Base-by-base conservation (phyloP, 306 rosid genomes). In the Malus sylvestris region DNA sequence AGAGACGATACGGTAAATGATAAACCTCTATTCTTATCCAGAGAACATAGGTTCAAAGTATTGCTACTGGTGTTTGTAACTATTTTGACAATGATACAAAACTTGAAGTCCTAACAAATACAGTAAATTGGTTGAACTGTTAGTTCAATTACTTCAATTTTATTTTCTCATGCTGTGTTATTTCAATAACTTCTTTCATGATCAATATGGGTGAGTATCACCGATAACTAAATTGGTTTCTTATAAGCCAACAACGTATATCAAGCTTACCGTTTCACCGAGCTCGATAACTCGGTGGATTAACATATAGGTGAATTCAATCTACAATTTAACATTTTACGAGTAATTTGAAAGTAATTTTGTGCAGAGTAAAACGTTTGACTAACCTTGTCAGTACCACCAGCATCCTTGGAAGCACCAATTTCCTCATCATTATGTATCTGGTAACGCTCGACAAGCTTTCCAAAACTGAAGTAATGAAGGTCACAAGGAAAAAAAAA, bases 391-490 rank as follows among this genome's bases (percentile, higher is more conserved):
- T 13, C 44, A 64, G 68, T 30, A 67, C 61, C 13, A 42, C 30
- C 35, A 58, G 19, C 53, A 68, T 44, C 44, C 57, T 74, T 59
- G 75, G 75, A 8, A 25, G 2, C 45, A 6, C 64, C 58, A 29
- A 3, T 13, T 60, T 68, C 66, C 29, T 80, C 75, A 10, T 60
- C 79, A 16, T 4, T 76, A 35, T 68, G 83, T 7, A 33, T 45
- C 57, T n/a, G 60, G 46, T 74, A 80, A 14, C 76, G 83, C 75
- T 80, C 75, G 1, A 80, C 45, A 60, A 74, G 52, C 46, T 67
- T 74, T 46, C 53, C 79, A 23, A 67, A 4, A 23, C 79, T 80
- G 79, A 44, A 58, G 40, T 51, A 51, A 53, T 16, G 19, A 53
- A 8, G 23, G 20, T 53, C 59, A 7, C n/a, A 53, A 53, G 59